These are phyloP conservation scores for Leccinum longicurvipes DNA, from an alignment of 768 basidiomycete genomes.

Conservation along the genomic window DNA sequence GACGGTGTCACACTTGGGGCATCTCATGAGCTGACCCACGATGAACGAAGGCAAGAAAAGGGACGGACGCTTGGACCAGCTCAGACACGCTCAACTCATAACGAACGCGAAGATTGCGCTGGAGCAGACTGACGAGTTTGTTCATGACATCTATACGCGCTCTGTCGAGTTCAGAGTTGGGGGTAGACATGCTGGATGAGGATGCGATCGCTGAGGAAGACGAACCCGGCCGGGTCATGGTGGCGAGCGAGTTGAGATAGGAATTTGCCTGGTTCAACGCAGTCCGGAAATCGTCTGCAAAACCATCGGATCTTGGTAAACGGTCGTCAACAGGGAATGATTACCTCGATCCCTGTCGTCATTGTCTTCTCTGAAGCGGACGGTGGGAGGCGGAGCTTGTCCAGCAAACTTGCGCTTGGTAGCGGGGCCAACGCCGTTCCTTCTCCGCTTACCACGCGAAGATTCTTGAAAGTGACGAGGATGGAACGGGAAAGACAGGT, in stretches of 20 bases:
- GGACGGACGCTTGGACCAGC: slow-evolving; percentile 69
- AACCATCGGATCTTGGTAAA: slow-evolving; percentile 10
- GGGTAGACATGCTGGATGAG: slow-evolving; percentile 36
- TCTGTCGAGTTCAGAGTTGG: slow-evolving; percentile 44
- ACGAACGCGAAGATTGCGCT: slow-evolving; percentile 68
- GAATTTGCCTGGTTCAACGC: slow-evolving; percentile 61
- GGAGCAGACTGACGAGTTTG: slow-evolving; percentile 61
- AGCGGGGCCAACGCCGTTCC: slow-evolving; percentile 21
- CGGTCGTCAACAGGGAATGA: background rate
- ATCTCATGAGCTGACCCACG: slow-evolving; percentile 7
- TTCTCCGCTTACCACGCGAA: slow-evolving; percentile 31
- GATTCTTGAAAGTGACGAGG: slow-evolving; percentile 17
- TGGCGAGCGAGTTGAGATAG: slow-evolving; percentile 54
- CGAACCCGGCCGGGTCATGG: slow-evolving; percentile 37
- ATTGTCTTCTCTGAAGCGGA: slow-evolving; percentile 30
- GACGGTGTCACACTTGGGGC: slow-evolving; percentile 67
- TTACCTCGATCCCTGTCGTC: slow-evolving; percentile 37
- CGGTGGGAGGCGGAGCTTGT: slow-evolving; percentile 28
- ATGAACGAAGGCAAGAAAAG: background rate
- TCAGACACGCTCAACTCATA: slow-evolving; percentile 71
- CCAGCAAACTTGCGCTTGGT: slow-evolving; percentile 35
- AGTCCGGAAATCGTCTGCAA: slow-evolving; percentile 68
- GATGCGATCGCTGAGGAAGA: slow-evolving; percentile 36
- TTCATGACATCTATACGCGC: slow-evolving; percentile 62
- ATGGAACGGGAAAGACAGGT: background rate